Evolutionary conservation across 2,329 filamentous ascomycete genomes (phyloP).

Genomic region (Lasiodiplodia sp.): DNA sequence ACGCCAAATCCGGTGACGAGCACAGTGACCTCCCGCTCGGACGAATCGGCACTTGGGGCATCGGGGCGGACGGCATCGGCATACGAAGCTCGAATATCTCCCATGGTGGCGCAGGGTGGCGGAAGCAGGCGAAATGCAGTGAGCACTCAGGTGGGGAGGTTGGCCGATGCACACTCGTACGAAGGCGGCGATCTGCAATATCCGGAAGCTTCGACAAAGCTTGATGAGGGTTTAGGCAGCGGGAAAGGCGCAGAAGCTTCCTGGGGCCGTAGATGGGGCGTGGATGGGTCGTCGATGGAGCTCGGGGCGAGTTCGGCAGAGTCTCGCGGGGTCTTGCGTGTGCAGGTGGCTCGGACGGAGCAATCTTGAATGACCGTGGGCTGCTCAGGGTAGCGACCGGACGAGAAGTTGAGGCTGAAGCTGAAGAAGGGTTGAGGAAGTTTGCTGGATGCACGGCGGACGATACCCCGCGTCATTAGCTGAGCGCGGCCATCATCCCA

Average conservation of each 20-base stretch:
- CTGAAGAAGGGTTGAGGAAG: background rate
- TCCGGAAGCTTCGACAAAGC: slow-evolving; percentile 24
- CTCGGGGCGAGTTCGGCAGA: background rate
- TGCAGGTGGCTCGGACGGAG: background rate
- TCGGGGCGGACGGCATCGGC: background rate
- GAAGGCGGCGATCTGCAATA: slow-evolving; percentile 4
- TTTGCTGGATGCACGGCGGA: background rate
- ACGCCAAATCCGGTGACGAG: slow-evolving; percentile 58
- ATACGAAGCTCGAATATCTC: slow-evolving; percentile 17
- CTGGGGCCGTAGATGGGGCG: background rate
- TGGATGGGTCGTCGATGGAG: background rate
- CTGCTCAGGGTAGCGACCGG: background rate
- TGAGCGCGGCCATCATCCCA: slow-evolving; percentile 12
- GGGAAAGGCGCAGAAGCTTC: background rate
- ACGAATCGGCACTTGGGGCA: background rate
- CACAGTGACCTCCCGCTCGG: slow-evolving; percentile 44
- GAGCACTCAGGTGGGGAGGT: background rate
- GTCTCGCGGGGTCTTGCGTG: background rate
- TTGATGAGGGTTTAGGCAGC: background rate
- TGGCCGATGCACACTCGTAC: slow-evolving; percentile 5
- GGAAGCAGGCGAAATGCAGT: background rate
- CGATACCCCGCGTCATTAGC: slow-evolving; percentile 10
- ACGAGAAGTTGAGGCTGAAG: background rate
- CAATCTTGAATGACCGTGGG: background rate
- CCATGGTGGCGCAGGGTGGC: slow-evolving; percentile 4